Evolutionary conservation across 306 rosid genomes (phyloP).

Genomic region (Casuarina equisetifolia): DNA sequence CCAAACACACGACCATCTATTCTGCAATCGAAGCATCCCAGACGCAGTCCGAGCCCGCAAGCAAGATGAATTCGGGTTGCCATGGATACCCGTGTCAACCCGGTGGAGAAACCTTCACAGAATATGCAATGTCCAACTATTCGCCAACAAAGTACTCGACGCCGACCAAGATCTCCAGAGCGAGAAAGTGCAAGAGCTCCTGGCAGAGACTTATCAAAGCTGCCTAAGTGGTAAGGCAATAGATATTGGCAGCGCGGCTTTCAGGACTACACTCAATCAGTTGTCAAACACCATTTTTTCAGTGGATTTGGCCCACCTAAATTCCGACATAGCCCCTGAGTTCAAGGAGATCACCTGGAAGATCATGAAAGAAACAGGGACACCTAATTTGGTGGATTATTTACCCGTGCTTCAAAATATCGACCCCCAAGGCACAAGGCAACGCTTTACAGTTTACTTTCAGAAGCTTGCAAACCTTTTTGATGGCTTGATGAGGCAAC

Average conservation of each 20-base stretch:
- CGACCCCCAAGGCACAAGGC: conserved; percentile 43
- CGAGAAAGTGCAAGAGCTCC: conserved; percentile 31
- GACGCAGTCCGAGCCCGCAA: conserved; percentile 23
- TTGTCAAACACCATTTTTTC: conserved; percentile 48
- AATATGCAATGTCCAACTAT: conserved; percentile 31
- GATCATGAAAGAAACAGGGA: conserved; percentile 34
- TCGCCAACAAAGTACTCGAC: conserved; percentile 42
- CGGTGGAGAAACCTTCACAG: conserved; percentile 47
- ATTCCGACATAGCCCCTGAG: conserved; percentile 24
- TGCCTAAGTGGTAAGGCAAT: conserved; percentile 25
- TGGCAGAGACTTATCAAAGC: conserved; percentile 2
- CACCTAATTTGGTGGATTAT: conserved; percentile 44
- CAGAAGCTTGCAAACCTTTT: conserved; percentile 18
- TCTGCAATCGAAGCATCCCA: conserved; percentile 39
- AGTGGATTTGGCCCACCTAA: conserved; percentile 30
- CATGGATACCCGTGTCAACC: conserved; percentile 35
- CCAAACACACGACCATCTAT: conserved; percentile 42
- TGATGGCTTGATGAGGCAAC: conserved; percentile 19
- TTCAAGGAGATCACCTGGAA: conserved; percentile 30
- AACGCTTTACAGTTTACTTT: not conserved
- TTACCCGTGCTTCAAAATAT: conserved; percentile 36
- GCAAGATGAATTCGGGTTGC: conserved; percentile 30
- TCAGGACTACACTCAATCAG: conserved; percentile 36
- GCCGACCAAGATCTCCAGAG: conserved; percentile 11
- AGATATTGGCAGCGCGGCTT: conserved; percentile 45